Percentiles rank a stretch among this genome's conserved stretches.
These are phyloP conservation scores for Akanthomyces muscarius DNA, from an alignment of 2,329 filamentous ascomycete species.

Conservation along the genomic window DNA sequence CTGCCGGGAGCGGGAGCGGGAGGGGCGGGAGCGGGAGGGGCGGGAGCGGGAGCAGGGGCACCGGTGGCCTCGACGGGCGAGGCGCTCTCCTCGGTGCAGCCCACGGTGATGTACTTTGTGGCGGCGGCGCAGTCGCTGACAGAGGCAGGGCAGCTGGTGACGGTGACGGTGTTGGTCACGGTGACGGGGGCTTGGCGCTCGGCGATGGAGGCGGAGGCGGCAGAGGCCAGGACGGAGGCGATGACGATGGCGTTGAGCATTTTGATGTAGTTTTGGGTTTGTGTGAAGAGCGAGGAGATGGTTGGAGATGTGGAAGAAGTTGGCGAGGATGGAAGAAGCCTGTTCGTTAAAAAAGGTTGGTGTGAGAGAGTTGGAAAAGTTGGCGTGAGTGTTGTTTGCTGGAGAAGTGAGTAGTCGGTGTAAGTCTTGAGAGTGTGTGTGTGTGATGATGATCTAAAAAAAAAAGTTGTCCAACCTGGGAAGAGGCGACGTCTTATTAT, in stretches of 20 bases:
- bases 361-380: background rate
- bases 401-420: background rate
- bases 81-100: constrained; percentile 7
- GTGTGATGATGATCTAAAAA: background rate
- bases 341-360: background rate
- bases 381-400: background rate
- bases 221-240: constrained; percentile 6
- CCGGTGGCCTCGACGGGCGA: background rate
- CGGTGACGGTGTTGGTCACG: constrained; percentile 12
- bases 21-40: background rate
- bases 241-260: constrained; percentile 10
- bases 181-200: constrained; percentile 1
- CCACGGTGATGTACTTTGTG: constrained; percentile 12
- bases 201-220: constrained; percentile 7
- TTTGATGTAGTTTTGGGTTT: background rate
- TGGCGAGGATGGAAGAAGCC: background rate
- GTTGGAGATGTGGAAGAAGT: no score
- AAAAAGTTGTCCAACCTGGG: background rate
- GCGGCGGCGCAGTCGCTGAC: constrained; percentile 2
- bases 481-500: constrained; percentile 9
- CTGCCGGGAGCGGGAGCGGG: background rate
- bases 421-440: background rate
- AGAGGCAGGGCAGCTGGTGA: constrained; percentile 15
- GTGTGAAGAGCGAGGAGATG: background rate
- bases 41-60: background rate